These are phyloP conservation scores for Sarcodon sp. DNA, from an alignment of 768 basidiomycete species.

Conservation along the genomic window DNA sequence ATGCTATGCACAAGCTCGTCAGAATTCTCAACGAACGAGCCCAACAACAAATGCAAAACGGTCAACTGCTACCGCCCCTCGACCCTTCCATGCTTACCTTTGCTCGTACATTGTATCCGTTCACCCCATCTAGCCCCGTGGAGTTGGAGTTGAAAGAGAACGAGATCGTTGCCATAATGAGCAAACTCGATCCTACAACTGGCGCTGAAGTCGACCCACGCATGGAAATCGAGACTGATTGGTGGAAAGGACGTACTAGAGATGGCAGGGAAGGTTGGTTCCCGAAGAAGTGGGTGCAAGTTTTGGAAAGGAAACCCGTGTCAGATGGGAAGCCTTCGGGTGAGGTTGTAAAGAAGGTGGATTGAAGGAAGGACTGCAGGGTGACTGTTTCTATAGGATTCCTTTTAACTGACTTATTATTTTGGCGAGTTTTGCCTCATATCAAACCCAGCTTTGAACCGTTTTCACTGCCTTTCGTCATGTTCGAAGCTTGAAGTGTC, in stretches of 20 bases:
- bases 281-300: slow-evolving; percentile 79
- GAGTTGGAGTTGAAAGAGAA: slow-evolving; percentile 79
- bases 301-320: slow-evolving; percentile 31
- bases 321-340: slow-evolving; percentile 5
- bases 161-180: slow-evolving; percentile 89
- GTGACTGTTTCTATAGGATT: too few relatives aligned
- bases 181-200: slow-evolving; percentile 58
- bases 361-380: slow-evolving; percentile 11
- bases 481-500: too few relatives aligned
- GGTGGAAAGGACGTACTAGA: slow-evolving; percentile 91
- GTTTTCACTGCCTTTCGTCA: too few relatives aligned
- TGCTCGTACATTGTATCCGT: slow-evolving; percentile 70
- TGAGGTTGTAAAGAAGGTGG: slow-evolving; percentile 25
- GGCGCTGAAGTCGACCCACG: slow-evolving; percentile 59
- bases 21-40: slow-evolving; percentile 55
- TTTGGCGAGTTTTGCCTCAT: too few relatives aligned
- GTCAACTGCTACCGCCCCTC: slow-evolving; percentile 36
- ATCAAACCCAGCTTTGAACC: too few relatives aligned
- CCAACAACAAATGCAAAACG: slow-evolving; percentile 24
- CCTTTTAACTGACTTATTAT: too few relatives aligned
- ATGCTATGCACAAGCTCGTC: slow-evolving; percentile 85
- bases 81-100: slow-evolving; percentile 79
- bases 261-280: slow-evolving; percentile 95
- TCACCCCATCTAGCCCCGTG: slow-evolving; percentile 57
- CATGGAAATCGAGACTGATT: slow-evolving; percentile 52